phyloP scores from a whole-genome alignment of 768 basidiomycete genomes.

The Suillus discolor region DNA sequence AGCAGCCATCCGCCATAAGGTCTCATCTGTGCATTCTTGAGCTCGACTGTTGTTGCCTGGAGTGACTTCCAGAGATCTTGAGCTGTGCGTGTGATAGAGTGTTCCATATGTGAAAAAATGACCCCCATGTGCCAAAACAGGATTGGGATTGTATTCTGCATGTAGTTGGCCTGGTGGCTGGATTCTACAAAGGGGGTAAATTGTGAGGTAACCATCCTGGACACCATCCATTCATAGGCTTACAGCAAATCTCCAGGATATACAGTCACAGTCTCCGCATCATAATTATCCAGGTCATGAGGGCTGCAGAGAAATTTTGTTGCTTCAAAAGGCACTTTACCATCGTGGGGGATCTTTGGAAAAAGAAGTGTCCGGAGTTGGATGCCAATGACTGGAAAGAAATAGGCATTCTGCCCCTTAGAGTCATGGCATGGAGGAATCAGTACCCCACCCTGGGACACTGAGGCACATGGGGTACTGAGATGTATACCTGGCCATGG shows the following conservation, averaged over 20 bases:
- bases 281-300: not conserved
- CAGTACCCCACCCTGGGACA: not conserved
- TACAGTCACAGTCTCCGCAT: not conserved
- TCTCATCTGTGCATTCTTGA: not conserved
- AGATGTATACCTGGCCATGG: too few relatives aligned
- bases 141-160: not conserved
- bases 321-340: not conserved
- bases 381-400: not conserved
- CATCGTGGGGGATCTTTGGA: not conserved
- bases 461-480: not conserved
- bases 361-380: not conserved
- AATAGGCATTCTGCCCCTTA: not conserved
- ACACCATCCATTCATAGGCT: not conserved
- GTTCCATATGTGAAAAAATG: not conserved
- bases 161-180: not conserved
- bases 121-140: not conserved
- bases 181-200: not conserved
- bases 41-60: too few relatives aligned
- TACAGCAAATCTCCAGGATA: not conserved
- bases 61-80: not conserved
- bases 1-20: not conserved
- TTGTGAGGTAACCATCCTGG: not conserved
- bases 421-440: not conserved
- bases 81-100: not conserved
- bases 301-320: not conserved